phyloP scores from a whole-genome alignment of 208 protist genomes.

The Crithidia fasciculata region DNA sequence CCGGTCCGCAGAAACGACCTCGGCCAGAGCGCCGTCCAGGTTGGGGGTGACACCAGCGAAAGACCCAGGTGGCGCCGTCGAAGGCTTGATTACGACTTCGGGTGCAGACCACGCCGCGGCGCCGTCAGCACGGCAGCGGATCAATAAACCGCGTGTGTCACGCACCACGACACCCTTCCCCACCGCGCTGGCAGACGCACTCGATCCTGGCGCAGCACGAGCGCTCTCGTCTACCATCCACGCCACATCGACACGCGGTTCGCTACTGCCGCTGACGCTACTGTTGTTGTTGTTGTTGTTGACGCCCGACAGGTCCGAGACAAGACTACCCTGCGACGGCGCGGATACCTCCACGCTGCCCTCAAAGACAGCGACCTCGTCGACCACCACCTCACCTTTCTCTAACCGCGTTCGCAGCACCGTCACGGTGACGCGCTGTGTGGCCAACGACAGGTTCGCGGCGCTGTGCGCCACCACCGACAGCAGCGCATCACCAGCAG shows the following conservation, averaged over 20 bases:
- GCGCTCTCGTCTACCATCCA: neutral
- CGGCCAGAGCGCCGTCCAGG: neutral
- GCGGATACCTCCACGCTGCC: conserved; percentile 3
- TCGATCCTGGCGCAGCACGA: neutral
- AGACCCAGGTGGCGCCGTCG: neutral
- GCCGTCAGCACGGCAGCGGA: conserved; percentile 9
- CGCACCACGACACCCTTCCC: conserved; percentile 9
- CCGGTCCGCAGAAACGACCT: conserved; percentile 5
- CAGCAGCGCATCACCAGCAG: neutral
- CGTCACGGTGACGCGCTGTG: conserved; percentile 5
- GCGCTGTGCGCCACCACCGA: neutral
- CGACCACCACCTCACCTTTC: neutral
- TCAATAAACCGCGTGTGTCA: conserved; percentile 16
- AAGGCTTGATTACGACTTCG: conserved; percentile 6
- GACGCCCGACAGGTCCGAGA: neutral
- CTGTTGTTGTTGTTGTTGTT: neutral
- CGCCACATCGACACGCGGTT: neutral
- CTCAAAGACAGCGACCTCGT: neutral
- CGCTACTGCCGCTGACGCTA: neutral
- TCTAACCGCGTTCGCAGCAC: neutral
- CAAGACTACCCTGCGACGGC: neutral
- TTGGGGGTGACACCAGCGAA: neutral
- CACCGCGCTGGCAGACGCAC: neutral
- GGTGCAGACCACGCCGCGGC: conserved; percentile 1
- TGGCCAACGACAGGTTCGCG: neutral